These are phyloP conservation scores for Boletus bicolor DNA, from an alignment of 768 basidiomycete species.

Conservation along the genomic window DNA sequence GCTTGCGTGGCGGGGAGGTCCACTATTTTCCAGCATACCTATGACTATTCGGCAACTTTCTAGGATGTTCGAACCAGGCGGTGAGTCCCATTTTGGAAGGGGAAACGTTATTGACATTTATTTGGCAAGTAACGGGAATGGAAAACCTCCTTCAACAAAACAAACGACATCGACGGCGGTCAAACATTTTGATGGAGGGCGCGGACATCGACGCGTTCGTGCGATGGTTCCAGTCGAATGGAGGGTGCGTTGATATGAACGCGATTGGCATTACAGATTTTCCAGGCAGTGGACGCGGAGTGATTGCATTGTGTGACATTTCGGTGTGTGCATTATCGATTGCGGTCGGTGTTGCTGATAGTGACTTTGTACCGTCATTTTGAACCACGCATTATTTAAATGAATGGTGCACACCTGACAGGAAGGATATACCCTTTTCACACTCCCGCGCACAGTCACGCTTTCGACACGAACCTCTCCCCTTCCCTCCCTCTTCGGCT, in stretches of 20 bases:
- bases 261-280: conserved; percentile 45
- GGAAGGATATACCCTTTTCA: conserved; percentile 76
- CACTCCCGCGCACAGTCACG: conserved; percentile 72
- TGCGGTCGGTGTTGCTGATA: neutral
- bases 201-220: conserved; percentile 37
- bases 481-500: conserved; percentile 58
- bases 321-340: conserved; percentile 43
- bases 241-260: conserved; percentile 47
- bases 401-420: conserved; percentile 26
- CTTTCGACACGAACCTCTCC: conserved; percentile 76
- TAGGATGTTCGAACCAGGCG: neutral
- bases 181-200: conserved; percentile 4
- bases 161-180: no score
- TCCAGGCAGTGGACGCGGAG: conserved; percentile 66
- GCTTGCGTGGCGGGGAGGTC: neutral
- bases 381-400: neutral
- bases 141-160: neutral
- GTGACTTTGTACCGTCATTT: neutral
- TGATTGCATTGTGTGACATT: conserved; percentile 69
- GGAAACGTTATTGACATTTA: neutral
- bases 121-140: conserved; percentile 3
- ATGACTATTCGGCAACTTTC: conserved; percentile 6
- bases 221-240: conserved; percentile 55
- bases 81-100: conserved; percentile 7
- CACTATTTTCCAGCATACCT: neutral